Percentiles rank a stretch among this genome's conserved stretches.
Conservation (phyloP, 306 rosid genomes). For the Dalbergia cochinchinensis region DNA sequence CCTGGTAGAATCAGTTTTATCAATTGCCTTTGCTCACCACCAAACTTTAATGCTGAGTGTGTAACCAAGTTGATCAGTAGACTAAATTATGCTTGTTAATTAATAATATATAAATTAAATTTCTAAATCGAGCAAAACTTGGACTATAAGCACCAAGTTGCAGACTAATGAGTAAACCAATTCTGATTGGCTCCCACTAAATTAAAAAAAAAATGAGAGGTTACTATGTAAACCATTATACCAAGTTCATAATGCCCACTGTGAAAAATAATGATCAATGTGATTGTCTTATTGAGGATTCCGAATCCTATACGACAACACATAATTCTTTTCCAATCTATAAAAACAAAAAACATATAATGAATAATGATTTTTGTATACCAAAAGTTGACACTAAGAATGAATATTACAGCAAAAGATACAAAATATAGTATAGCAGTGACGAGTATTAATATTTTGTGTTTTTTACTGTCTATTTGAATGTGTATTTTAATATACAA, state of each 20-base stretch:
- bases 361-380: background rate
- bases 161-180: constrained; percentile 46
- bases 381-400: too few species aligned
- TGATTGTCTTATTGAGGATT: constrained; percentile 55
- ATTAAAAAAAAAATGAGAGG: constrained; percentile 27
- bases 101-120: constrained; percentile 1
- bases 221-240: constrained; percentile 42
- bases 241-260: constrained; percentile 43
- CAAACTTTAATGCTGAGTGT: background rate
- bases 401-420: background rate
- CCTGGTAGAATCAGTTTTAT: background rate
- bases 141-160: constrained; percentile 45
- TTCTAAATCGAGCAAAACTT: constrained; percentile 33
- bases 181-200: constrained; percentile 42
- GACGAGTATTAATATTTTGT: too few species aligned
- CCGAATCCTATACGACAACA: constrained; percentile 22
- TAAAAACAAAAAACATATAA: background rate
- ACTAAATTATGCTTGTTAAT: background rate
- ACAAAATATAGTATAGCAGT: background rate
- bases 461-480: too few species aligned
- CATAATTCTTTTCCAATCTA: background rate
- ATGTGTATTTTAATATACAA: too few species aligned
- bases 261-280: constrained; percentile 48
- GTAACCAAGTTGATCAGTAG: constrained; percentile 36
- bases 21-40: background rate